Evolutionary conservation across 1,139 yeast genomes (phyloP), one percentile per base, ranked within the genome.

Genomic region (Geotrichum citri-aurantii): DNA sequence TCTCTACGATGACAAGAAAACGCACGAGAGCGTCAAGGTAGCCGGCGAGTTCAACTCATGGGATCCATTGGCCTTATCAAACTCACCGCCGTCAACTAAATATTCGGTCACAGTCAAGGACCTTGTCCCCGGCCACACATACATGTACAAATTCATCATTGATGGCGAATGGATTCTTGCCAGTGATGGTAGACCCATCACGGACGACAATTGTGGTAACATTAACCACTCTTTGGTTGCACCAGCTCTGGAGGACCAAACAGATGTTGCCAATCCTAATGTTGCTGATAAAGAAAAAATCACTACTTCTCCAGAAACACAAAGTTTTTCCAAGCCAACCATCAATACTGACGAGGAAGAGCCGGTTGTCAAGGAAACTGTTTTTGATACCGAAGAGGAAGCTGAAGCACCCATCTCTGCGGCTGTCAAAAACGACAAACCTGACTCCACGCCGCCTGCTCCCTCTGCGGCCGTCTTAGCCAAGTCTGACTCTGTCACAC

Each of bases 11-110:
- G 71, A 69, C 57, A 64, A 65, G 6, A 50, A 44, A 12, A 37
- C 23, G 42, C 71, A 69, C 60, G 42, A 52, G 7, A 40, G 60
- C 19, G 73, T 73, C 31, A 63, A 68, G 55, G 68, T 73, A 27
- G 77, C 77, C 1, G 77, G 75, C 51, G 76, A 74, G 58, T 74
- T 74, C 66, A 66, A 68, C 31, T 59, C 59, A 44, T 74, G 77
- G 77, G 54, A 63, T 14, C 50, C 24, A 11, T 4, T 51, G 24
- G 68, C 7, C 60, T 64, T 48, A 64, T 65, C 26, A 27, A 27
- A 48, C 29, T 1, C 42, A 10, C 40, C 27, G 8, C 21, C 52
- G 3, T 42, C 49, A n/a, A 55, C 63, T 24, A 33, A 47, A 48
- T 61, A 62, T 57, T 48, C 64, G 11, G 61, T 63, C 33, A 54